These are phyloP conservation scores for Monilinia fructigena DNA, from an alignment of 2,329 filamentous ascomycete genomes.

Conservation along the genomic window DNA sequence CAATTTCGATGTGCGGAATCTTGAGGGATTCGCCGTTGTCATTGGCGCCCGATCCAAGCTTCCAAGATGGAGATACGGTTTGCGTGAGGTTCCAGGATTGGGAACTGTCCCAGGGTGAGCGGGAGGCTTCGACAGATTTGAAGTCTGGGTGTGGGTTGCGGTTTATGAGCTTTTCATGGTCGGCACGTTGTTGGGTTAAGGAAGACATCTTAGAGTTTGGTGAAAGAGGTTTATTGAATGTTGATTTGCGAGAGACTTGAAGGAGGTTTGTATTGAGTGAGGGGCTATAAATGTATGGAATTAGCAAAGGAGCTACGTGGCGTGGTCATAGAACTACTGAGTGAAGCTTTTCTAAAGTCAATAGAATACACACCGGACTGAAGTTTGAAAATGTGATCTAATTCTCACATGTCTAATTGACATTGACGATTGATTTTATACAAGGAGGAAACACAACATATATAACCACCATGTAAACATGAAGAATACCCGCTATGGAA, in stretches of 20 bases:
- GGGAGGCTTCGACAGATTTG: conserved; percentile 65
- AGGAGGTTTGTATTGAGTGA: not conserved
- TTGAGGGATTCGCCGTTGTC: conserved; percentile 47
- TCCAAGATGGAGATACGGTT: conserved; percentile 65
- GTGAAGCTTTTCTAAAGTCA: not conserved
- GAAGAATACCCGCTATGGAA: not conserved
- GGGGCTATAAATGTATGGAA: not conserved
- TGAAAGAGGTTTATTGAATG: conserved; percentile 10
- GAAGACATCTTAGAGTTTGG: conserved; percentile 28
- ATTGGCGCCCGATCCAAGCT: conserved; percentile 65
- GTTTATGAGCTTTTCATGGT: conserved; percentile 43
- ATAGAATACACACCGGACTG: not conserved
- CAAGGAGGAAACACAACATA: not conserved
- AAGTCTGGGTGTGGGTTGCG: conserved; percentile 74
- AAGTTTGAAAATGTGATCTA: not conserved
- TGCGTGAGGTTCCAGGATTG: conserved; percentile 57
- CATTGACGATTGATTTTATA: not conserved
- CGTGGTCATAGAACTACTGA: too few relatives aligned
- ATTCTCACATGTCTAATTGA: not conserved
- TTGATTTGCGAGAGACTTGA: not conserved
- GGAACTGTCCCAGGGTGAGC: conserved; percentile 57
- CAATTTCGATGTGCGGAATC: conserved; percentile 68
- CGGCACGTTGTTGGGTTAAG: conserved; percentile 24
- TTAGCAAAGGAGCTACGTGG: conserved; percentile 1
- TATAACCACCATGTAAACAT: not conserved